Evolutionary conservation across 768 basidiomycete species (phyloP).

Genomic region (Exsudoporus frostii): DNA sequence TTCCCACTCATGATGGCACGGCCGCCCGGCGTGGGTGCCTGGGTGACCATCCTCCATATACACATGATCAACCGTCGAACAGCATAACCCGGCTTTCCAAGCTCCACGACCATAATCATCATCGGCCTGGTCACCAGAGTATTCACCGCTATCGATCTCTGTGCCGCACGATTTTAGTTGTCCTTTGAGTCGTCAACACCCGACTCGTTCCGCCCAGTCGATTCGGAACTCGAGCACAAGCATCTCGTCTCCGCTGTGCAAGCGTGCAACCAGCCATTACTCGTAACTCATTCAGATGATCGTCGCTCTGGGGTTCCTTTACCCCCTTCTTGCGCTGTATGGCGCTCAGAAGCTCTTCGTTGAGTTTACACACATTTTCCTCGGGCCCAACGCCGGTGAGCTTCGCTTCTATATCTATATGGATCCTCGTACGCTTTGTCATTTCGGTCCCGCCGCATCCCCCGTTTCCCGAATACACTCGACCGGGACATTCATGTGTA

Average conservation of each 20-base stretch:
- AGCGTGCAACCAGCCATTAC: background rate
- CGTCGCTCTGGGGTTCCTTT: constrained; percentile 22
- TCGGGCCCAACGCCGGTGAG: constrained; percentile 12
- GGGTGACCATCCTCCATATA: too few relatives aligned
- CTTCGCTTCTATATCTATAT: background rate
- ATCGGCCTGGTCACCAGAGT: background rate
- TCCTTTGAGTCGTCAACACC: background rate
- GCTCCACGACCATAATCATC: too few relatives aligned
- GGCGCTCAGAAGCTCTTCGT: constrained; percentile 13
- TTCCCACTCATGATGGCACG: too few relatives aligned
- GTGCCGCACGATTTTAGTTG: too few relatives aligned
- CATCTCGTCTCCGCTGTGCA: background rate
- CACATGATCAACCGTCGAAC: too few relatives aligned
- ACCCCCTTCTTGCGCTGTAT: constrained; percentile 19
- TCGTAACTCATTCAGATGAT: constrained; percentile 16
- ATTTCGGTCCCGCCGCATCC: background rate
- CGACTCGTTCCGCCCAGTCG: background rate
- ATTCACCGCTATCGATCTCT: background rate
- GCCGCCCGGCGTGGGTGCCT: too few relatives aligned
- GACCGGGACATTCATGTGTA: too few relatives aligned
- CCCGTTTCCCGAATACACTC: background rate
- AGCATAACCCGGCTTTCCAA: too few relatives aligned
- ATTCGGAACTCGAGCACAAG: background rate
- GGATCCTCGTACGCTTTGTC: background rate
- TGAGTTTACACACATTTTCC: constrained; percentile 2